These are phyloP conservation scores for Lycium barbarum DNA, from an alignment of 257 asterid species.

Conservation along the genomic window DNA sequence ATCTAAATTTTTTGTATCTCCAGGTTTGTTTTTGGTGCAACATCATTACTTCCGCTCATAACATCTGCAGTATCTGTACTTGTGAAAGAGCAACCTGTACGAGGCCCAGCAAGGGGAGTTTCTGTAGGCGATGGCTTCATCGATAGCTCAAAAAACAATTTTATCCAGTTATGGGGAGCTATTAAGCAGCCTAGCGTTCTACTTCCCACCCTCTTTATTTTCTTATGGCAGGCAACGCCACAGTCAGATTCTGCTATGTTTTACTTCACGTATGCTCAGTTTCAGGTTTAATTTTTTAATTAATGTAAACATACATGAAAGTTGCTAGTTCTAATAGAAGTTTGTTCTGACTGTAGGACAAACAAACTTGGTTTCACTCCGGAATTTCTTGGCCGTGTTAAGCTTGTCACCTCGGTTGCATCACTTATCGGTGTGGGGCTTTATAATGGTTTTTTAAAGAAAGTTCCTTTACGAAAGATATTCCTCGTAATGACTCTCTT, in stretches of 20 bases:
- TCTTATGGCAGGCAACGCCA: constrained; percentile 97
- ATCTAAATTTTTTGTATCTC: constrained; percentile 29
- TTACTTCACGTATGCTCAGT: constrained; percentile 82
- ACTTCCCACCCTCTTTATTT: constrained; percentile 92
- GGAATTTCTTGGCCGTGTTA: constrained; percentile 97
- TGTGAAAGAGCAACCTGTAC: constrained; percentile 78
- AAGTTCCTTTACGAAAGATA: constrained; percentile 76
- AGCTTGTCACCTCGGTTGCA: constrained; percentile 89
- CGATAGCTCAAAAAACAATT: constrained; percentile 58
- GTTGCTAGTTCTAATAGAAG: constrained; percentile 31
- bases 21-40: constrained; percentile 96
- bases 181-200: constrained; percentile 80
- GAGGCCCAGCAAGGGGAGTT: constrained; percentile 49
- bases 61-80: constrained; percentile 96
- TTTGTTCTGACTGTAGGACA: constrained; percentile 59
- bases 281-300: not conserved
- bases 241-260: constrained; percentile 98
- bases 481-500: constrained; percentile 72
- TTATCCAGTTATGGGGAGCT: constrained; percentile 71
- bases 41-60: constrained; percentile 91
- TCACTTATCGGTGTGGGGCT: constrained; percentile 92
- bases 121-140: constrained; percentile 52
- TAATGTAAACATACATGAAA: not conserved
- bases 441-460: constrained; percentile 86
- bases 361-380: constrained; percentile 92